Evolutionary conservation across 352 stramenopile species (phyloP).

Genomic region (Pythium periplocum): DNA sequence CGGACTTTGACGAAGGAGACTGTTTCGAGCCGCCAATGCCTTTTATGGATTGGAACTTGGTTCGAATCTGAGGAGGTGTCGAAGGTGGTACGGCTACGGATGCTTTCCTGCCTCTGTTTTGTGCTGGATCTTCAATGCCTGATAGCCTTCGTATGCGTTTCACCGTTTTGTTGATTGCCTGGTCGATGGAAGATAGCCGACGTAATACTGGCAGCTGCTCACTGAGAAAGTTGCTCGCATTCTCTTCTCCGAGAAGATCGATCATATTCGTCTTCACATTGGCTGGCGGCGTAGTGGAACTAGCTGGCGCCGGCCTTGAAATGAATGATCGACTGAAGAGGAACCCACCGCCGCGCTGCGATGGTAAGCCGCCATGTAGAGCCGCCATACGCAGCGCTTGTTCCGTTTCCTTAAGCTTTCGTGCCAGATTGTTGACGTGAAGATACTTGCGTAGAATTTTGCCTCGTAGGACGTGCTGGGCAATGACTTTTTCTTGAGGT

Average conservation of each 20-base stretch:
- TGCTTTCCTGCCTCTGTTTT: neutral
- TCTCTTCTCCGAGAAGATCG: constrained; percentile 15
- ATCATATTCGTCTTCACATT: constrained; percentile 1
- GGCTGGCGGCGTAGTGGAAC: constrained; percentile 3
- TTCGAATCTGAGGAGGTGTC: neutral
- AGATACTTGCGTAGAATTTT: constrained; percentile 65
- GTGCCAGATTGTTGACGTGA: constrained; percentile 54
- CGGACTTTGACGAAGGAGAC: neutral
- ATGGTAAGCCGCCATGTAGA: constrained; percentile 18
- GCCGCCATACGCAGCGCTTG: constrained; percentile 31
- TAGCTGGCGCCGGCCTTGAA: too few relatives aligned
- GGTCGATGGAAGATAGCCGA: constrained; percentile 51
- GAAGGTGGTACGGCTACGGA: neutral
- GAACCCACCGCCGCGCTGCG: constrained; percentile 3
- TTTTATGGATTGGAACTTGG: constrained; percentile 33
- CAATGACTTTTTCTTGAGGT: constrained; percentile 39
- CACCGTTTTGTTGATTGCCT: constrained; percentile 56
- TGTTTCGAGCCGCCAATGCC: constrained; percentile 28
- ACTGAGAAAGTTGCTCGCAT: constrained; percentile 6
- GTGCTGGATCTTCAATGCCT: constrained; percentile 15
- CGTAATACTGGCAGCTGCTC: constrained; percentile 24
- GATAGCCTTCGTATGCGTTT: constrained; percentile 51
- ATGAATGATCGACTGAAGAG: constrained; percentile 21
- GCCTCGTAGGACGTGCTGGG: constrained; percentile 51
- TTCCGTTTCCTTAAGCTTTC: constrained; percentile 60